Evolutionary conservation across 2,329 filamentous ascomycete species (phyloP).

Genomic region (Fusarium incarnatum): DNA sequence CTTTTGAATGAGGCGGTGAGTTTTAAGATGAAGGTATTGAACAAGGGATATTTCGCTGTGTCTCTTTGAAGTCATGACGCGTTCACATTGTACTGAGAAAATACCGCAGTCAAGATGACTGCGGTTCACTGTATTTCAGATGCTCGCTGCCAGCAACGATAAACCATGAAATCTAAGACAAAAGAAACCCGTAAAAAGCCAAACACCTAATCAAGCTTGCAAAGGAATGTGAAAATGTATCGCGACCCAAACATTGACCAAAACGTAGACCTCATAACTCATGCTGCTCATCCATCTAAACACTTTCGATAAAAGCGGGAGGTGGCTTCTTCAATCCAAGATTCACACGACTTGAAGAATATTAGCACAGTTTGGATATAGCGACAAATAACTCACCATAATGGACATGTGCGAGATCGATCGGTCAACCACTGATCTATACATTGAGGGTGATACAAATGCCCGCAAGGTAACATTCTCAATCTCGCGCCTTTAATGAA

Average conservation of each 20-base stretch:
- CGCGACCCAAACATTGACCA: not conserved
- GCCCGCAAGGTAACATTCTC: conserved; percentile 18
- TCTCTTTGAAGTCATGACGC: too few relatives aligned
- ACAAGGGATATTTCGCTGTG: fast-evolving
- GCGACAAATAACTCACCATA: conserved; percentile 21
- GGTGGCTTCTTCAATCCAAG: not conserved
- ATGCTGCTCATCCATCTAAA: fast-evolving
- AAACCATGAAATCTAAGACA: not conserved
- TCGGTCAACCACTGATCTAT: conserved; percentile 37
- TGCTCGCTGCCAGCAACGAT: not conserved
- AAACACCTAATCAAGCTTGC: too few relatives aligned
- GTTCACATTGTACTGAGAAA: too few relatives aligned
- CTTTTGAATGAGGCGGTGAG: not conserved
- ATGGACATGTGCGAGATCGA: conserved; percentile 33
- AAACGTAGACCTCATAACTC: not conserved
- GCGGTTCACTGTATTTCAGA: not conserved
- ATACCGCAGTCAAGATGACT: not conserved
- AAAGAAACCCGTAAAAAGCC: fast-evolving
- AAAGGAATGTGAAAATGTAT: not conserved
- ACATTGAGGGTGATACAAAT: conserved; percentile 36
- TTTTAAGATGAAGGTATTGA: fast-evolving
- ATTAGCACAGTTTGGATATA: not conserved
- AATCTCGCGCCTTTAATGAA: not conserved
- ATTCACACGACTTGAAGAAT: conserved; percentile 4
- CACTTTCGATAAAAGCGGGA: not conserved